Percentiles rank a stretch among this genome's conserved stretches.
phyloP scores from a whole-genome alignment of 176 grass and related monocot genomes.

The Ensete glaucum region DNA sequence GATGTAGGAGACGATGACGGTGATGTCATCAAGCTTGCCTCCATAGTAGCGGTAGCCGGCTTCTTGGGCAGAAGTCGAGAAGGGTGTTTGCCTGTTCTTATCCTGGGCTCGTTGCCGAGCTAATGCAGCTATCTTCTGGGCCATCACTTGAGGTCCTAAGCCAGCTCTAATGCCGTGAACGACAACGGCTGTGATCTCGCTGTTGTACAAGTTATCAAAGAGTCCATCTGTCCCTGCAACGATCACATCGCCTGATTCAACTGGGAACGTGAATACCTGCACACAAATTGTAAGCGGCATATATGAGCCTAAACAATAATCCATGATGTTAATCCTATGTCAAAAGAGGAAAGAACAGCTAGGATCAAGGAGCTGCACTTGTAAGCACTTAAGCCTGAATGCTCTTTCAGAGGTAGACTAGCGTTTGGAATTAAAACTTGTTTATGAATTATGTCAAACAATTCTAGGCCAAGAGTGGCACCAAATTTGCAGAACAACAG shows the following conservation, averaged over 20 bases:
- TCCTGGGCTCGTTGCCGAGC: constrained; percentile 80
- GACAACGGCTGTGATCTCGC: constrained; percentile 68
- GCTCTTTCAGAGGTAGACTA: too few species aligned
- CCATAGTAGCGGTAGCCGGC: constrained; percentile 90
- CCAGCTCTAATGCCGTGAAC: constrained; percentile 67
- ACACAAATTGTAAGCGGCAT: background rate
- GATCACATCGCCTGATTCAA: constrained; percentile 70
- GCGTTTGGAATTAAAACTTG: too few species aligned
- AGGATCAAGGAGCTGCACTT: too few species aligned
- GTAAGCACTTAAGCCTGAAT: too few species aligned
- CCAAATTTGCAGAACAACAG: too few species aligned
- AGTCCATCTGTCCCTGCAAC: constrained; percentile 92
- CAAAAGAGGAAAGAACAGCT: too few species aligned
- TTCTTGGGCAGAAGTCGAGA: constrained; percentile 78
- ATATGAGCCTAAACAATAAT: background rate
- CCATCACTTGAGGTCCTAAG: constrained; percentile 50
- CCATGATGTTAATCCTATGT: too few species aligned
- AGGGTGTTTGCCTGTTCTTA: constrained; percentile 78
- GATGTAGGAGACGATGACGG: constrained; percentile 77
- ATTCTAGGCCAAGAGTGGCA: too few species aligned
- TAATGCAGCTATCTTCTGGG: constrained; percentile 89
- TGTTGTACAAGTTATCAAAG: constrained; percentile 85
- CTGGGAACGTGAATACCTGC: constrained; percentile 66
- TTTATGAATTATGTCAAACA: too few species aligned
- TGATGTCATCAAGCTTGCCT: constrained; percentile 92